Evolutionary conservation across 495 filamentous ascomycete genomes (phyloP).

Genomic region (Talaromyces adpressus): DNA sequence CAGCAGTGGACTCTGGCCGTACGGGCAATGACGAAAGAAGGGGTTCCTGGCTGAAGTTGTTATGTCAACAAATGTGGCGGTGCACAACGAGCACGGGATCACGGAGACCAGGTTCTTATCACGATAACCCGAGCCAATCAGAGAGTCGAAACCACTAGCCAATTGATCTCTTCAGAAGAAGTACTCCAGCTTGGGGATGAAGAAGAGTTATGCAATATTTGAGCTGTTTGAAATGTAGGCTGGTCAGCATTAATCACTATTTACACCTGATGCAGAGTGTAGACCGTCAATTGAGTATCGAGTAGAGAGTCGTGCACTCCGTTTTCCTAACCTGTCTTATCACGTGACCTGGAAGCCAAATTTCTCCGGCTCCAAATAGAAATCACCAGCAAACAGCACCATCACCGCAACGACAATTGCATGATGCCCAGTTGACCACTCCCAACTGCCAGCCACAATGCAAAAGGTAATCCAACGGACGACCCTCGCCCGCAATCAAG

Average conservation of each 20-base stretch:
- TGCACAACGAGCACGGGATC: constrained; percentile 2
- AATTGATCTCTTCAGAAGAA: not conserved
- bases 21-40: not conserved
- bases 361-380: not conserved
- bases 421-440: constrained; percentile 7
- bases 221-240: not conserved
- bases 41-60: not conserved
- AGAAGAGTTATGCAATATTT: not conserved
- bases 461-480: constrained; percentile 69
- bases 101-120: not conserved
- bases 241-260: not conserved
- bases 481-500: constrained; percentile 58
- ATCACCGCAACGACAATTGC: not conserved
- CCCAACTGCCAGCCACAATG: constrained; percentile 42
- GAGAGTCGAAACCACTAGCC: not conserved
- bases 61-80: constrained; percentile 1
- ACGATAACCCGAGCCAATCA: constrained; percentile 5
- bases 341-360: constrained; percentile 2
- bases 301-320: not conserved
- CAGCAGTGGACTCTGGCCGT: not conserved
- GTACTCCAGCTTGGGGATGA: not conserved
- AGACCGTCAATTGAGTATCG: not conserved
- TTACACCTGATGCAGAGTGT: not conserved
- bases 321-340: not conserved
- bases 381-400: not conserved